Base-by-base conservation (phyloP, 73 alveolate genomes). In the Blepharisma stoltei region DNA sequence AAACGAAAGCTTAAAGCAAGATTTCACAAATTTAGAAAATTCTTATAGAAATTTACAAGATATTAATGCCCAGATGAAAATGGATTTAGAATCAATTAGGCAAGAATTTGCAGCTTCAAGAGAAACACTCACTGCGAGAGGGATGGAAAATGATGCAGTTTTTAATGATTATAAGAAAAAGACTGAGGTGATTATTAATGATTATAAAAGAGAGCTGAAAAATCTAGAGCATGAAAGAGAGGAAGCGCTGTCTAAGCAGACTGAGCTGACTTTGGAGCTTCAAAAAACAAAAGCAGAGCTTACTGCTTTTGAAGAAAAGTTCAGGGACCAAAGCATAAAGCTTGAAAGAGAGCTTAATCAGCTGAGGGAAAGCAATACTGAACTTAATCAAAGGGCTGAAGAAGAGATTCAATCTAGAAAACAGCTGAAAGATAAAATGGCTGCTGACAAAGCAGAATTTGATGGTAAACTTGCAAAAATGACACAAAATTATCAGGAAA, bases 191-290 rank as follows among this genome's bases (percentile, higher is more conserved):
- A n/a, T 60, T 18, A 60, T 60, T 14, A 60, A 60, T 25, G 23
- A 60, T 38, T 60, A 60, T 25, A 60, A 60, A 25, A 60, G 46
- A 60, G 73, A 60, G 18, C 14, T 60, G 18, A 60, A 60, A 60
- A 60, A n/a, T 14, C 73, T 60, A 1, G 73, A 60, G 45, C 73
- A 60, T 25, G 73, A 60, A 60, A n/a, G 73, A 14, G 73, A 60
- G 4, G 73, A 60, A 5, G 73, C 46, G 2, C 73, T 60, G 14
- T 60, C 73, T 9, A 60, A 25, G 46, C 73, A 60, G 45, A 60
- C 73, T 18, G 73, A 60, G 18, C 14, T 60, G 73, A 60, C 73
- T 18, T 60, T 60, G 4, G 73, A 60, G 46, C 73, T 60, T 25
- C 73, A 60, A 5, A 60, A 60, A 25, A 38, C 73, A 14, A 60